A percentile compares a stretch with the other conserved stretches of the same genome.
phyloP scores from a whole-genome alignment of 2,329 filamentous ascomycete genomes.

The Sphaerulina populicola region DNA sequence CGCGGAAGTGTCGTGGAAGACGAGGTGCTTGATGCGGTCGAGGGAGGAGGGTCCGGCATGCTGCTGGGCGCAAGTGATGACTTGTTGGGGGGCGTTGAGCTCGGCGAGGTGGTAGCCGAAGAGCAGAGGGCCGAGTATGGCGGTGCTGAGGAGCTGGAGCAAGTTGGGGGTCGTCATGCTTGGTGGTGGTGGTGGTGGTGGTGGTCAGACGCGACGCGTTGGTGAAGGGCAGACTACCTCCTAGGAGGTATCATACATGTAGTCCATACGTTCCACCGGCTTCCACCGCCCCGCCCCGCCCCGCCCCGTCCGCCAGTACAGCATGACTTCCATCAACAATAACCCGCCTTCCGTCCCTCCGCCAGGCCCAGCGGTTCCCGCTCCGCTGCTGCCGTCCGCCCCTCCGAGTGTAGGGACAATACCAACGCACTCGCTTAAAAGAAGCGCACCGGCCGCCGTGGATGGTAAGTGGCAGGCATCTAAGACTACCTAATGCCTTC shows the following conservation, averaged over 20 bases:
- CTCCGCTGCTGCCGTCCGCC: conserved; percentile 10
- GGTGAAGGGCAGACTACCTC: too few relatives aligned
- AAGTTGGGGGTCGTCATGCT: conserved; percentile 51
- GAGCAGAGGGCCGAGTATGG: conserved; percentile 79
- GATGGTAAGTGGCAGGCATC: conserved; percentile 28
- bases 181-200: background rate
- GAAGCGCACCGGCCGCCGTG: conserved; percentile 36
- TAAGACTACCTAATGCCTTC: too few relatives aligned
- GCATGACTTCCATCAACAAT: conserved; percentile 10
- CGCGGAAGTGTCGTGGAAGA: conserved; percentile 56
- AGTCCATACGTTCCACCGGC: too few relatives aligned
- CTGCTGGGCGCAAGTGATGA: conserved; percentile 73
- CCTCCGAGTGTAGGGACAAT: conserved; percentile 14
- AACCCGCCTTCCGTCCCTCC: conserved; percentile 32
- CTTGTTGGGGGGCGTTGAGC: conserved; percentile 88
- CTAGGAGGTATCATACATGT: too few relatives aligned
- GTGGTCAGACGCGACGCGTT: too few relatives aligned
- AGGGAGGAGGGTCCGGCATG: conserved; percentile 33
- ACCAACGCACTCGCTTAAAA: conserved; percentile 25
- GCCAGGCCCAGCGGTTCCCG: conserved; percentile 16
- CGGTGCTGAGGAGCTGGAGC: conserved; percentile 63
- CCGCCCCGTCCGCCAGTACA: too few relatives aligned
- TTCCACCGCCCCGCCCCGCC: too few relatives aligned
- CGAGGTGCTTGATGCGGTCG: conserved; percentile 12
- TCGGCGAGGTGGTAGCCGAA: conserved; percentile 94